Evolutionary conservation across 2,329 filamentous ascomycete genomes (phyloP).

Genomic region (Ilyonectria destructans): DNA sequence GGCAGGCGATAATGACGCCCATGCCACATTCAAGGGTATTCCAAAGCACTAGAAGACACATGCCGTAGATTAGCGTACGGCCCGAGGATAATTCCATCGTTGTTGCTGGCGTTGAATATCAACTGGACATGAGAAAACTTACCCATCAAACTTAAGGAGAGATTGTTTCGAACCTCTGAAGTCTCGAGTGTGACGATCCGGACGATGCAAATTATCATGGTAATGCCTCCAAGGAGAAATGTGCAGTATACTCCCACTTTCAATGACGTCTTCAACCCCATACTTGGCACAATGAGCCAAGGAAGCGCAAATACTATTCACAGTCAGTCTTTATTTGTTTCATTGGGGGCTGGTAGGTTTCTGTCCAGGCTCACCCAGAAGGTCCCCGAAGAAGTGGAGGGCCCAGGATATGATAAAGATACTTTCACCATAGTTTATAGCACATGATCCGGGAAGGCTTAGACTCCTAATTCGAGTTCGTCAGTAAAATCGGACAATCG

Average conservation of each 20-base stretch:
- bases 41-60: background rate
- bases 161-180: background rate
- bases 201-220: slow-evolving; percentile 9
- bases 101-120: background rate
- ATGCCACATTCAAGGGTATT: background rate
- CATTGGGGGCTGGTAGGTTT: background rate
- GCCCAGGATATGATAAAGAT: slow-evolving; percentile 4
- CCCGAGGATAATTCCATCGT: too few species aligned
- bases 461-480: background rate
- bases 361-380: background rate
- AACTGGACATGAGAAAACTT: background rate
- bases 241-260: slow-evolving; percentile 8
- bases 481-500: background rate
- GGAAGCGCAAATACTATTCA: background rate
- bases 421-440: background rate
- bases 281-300: slow-evolving; percentile 4
- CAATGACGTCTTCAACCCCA: background rate
- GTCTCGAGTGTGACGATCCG: background rate
- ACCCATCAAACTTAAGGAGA: slow-evolving; percentile 12
- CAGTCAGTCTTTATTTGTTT: background rate
- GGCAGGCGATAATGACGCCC: background rate
- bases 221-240: slow-evolving; percentile 1
- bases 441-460: background rate
- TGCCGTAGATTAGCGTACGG: too few species aligned
- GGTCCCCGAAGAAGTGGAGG: slow-evolving; percentile 8